Base-by-base conservation (phyloP, 2,329 filamentous ascomycete genomes). In the Torrubiella hemipterigena region DNA sequence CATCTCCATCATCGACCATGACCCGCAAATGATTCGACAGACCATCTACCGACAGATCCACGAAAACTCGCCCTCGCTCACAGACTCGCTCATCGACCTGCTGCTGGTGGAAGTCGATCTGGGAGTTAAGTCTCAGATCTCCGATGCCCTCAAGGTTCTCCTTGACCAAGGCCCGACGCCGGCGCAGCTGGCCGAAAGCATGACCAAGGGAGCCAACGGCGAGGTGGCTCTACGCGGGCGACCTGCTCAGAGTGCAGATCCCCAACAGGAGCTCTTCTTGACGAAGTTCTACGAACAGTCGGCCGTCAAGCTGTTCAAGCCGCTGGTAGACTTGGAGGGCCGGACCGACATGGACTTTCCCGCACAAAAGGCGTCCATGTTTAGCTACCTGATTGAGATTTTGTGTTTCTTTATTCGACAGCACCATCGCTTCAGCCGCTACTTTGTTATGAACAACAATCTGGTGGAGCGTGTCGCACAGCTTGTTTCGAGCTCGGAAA, bases 1-100 rank as follows among this genome's bases (percentile, higher is more conserved):
- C 29, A 83, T 95, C 7, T 84, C 86, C 5, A 77, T 96, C 56
- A 91, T 98, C 44, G 91, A 98, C 46, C 87, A 96, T 49, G 91
- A 98, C 46, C 81, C 89, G 3, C 74, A 86, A 44, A 86, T 95
- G 80, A 89, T 98, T 50, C 81, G 91, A 29, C 77, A 81, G 42
- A 93, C 89, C 33, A 87, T 96, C 45, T 89, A 94, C 54, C 84
- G 86, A 39, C 85, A 93, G 42, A 80, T 95, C 39, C 79, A 81
- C 41, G 86, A 95, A 41, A 87, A 87, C 50, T 77, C 83, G 43
- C 75, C 78, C 3, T 84, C 85, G 5, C 59, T 98, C 32, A 95
- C 86, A 2, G 91, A 96, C 50, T 93, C 84, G 0, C 62, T 98
- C 24, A 93, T 96, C 36, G 89, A 95, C 44, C 67, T 98, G 25